Evolutionary conservation across 2,329 filamentous ascomycete genomes (phyloP), one percentile per base, ranked within the genome.

Genomic region (Calonectria pseudoturangicola): DNA sequence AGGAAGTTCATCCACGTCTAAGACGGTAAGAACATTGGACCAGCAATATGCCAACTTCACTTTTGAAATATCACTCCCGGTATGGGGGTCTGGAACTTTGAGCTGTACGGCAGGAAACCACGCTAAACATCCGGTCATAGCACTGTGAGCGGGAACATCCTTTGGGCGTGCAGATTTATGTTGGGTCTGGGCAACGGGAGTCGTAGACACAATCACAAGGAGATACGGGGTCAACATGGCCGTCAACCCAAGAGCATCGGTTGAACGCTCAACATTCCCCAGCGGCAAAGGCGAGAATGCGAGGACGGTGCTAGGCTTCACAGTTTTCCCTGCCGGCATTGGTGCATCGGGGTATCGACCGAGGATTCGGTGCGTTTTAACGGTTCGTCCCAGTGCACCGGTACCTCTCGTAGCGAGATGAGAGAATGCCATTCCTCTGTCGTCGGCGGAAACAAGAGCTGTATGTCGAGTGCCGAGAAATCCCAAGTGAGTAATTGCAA

Each of bases 41-140:
- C 97, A 99, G 84, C 96, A 98, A 85, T 99, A 99, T 0, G 95
- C 96, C 21, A 99, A 89, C 83, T 99, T 98, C 45, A 93, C 94
- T 80, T 92, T 93, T 21, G 94, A 96, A 12, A 93, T 88, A 9
- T 92, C 90, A 78, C 92, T 93, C 6, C 91, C 92, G 0, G 90
- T 91, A 58, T 90, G 88, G 2, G 90, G 87, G 74, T 95, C 92
- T 12, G 92, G 90, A 18, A 91, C 90, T 83, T 98, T 98, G 51
- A 99, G 87, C 81, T 94, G 97, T 56, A 99, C 97, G 2, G 96
- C 95, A 2, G 97, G 97, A 81, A 99, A 99, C 97, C 97, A 99
- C 41, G 97, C 95, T 63, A 99, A 85, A 79, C 96, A 98, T 2
- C 96, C 97, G 63, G 94, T 98, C 89, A 99, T 92, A 21, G 96